Percentiles rank a stretch among this genome's conserved stretches.
Evolutionary conservation across 495 filamentous ascomycete species (phyloP).

Genomic region (Xylaria castorea): DNA sequence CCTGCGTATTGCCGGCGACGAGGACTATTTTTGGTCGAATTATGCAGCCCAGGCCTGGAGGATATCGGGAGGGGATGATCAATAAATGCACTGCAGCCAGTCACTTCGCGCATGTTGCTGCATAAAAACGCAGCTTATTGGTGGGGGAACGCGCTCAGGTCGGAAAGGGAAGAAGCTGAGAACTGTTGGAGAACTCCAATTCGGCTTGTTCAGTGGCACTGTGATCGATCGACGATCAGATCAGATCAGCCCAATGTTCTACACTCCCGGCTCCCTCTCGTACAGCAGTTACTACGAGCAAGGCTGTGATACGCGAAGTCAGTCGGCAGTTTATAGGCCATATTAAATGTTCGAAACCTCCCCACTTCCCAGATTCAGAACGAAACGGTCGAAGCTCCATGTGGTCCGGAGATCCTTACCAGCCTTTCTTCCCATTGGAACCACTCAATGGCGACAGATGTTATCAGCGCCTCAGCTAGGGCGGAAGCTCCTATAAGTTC

Average conservation of each 20-base stretch:
- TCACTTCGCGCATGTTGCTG: neutral
- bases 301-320: neutral
- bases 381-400: neutral
- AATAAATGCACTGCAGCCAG: neutral
- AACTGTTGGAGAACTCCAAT: constrained; percentile 2
- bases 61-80: neutral
- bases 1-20: neutral
- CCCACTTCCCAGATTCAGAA: neutral
- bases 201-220: neutral
- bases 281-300: neutral
- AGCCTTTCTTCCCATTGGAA: neutral
- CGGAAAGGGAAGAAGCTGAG: constrained; percentile 11
- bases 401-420: neutral
- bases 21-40: neutral
- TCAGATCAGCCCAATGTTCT: neutral
- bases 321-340: neutral
- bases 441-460: constrained; percentile 20
- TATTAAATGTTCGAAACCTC: neutral
- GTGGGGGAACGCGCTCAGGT: neutral
- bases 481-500: constrained; percentile 26
- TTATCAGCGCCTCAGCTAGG: constrained; percentile 18
- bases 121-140: neutral
- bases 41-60: neutral
- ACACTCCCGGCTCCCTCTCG: neutral
- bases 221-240: neutral